These are phyloP conservation scores for Aphanomyces stellatus DNA, from an alignment of 352 stramenopile genomes.

Conservation along the genomic window DNA sequence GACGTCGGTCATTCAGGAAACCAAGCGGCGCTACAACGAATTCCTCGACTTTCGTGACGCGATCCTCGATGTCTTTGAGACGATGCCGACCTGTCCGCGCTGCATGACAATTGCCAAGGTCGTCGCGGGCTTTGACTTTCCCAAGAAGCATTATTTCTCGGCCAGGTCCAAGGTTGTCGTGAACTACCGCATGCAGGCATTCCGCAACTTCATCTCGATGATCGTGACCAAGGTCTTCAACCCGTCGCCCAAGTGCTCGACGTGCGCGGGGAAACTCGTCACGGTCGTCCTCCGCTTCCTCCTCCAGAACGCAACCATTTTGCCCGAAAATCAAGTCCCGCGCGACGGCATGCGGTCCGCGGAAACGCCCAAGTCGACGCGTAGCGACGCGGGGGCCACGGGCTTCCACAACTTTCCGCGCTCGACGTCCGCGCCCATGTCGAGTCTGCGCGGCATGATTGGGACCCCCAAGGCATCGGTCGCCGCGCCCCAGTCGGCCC, in stretches of 20 bases:
- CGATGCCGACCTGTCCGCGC: slow-evolving; percentile 57
- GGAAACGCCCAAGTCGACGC: slow-evolving; percentile 11
- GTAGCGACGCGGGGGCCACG: background rate
- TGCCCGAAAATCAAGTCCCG: slow-evolving; percentile 19
- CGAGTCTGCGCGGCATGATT: background rate
- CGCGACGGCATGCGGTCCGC: background rate
- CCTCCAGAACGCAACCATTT: slow-evolving; percentile 13
- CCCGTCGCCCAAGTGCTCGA: slow-evolving; percentile 73
- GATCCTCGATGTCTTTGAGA: slow-evolving; percentile 16
- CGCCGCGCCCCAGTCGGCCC: too few relatives aligned
- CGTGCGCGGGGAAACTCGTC: slow-evolving; percentile 41
- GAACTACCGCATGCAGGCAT: slow-evolving; percentile 77
- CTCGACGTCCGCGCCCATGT: background rate
- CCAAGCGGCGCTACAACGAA: slow-evolving; percentile 17
- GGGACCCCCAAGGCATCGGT: background rate
- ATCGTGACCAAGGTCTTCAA: slow-evolving; percentile 76
- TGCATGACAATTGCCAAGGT: slow-evolving; percentile 73
- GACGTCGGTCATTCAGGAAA: slow-evolving; percentile 10
- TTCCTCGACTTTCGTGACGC: slow-evolving; percentile 18
- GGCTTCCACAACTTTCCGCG: slow-evolving; percentile 3
- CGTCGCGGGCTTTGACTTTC: slow-evolving; percentile 73
- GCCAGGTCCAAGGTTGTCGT: slow-evolving; percentile 63
- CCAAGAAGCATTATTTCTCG: slow-evolving; percentile 80
- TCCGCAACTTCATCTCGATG: slow-evolving; percentile 78
- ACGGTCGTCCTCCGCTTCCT: slow-evolving; percentile 16